Base-by-base conservation (phyloP, 1,284 basidiomycete genomes). In the Ustilago vetiveriae region DNA sequence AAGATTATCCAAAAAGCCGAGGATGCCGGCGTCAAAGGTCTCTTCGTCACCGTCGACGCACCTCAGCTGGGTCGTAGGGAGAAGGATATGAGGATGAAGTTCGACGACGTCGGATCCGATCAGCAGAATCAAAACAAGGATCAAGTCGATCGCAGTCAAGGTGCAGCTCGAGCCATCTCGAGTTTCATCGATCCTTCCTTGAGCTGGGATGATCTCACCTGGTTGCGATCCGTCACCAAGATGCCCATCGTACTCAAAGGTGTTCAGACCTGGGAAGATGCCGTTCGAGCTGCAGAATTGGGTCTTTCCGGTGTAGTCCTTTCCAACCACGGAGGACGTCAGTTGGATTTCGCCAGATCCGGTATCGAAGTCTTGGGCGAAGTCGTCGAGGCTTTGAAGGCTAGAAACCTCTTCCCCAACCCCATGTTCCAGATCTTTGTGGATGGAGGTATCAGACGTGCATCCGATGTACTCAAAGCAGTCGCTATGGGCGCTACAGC, bases 41-140 rank as follows among this genome's bases (percentile, higher is more conserved):
- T 97, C 48, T 92, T 92, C 81, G 84, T 96, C 43, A 96, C 94
- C 0, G 93, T 94, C 4, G 94, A 96, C 83, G 92, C 92, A 9
- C 86, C 92, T 6, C 88, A 92, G 14, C 86, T 91, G 2, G 90
- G 92, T 5, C 92, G 94, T 75, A 86, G 93, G 42, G 94, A 96
- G 83, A 84, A 88, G 45, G 93, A 96, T 75, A 82, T 85, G 76
- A 75, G 85, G n/a, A 76, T 81, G 68, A 71, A 71, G 39, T 71
- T 71, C 88, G 19, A 91, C 90, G n/a, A 88, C 26, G 82, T 83
- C 48, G 81, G 82, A 6, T 80, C 82, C 26, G 66, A 76, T 14
- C 76, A 75, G 23, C 82, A 83, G 36, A 83, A 79, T 19, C 80
- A 81, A 24, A 48, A 58, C 58, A 64, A 67, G 49, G 56, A 72